Percentiles rank a stretch among this genome's conserved stretches.
Conservation (phyloP, 164 flowering plant species). For the Annona squamosa region DNA sequence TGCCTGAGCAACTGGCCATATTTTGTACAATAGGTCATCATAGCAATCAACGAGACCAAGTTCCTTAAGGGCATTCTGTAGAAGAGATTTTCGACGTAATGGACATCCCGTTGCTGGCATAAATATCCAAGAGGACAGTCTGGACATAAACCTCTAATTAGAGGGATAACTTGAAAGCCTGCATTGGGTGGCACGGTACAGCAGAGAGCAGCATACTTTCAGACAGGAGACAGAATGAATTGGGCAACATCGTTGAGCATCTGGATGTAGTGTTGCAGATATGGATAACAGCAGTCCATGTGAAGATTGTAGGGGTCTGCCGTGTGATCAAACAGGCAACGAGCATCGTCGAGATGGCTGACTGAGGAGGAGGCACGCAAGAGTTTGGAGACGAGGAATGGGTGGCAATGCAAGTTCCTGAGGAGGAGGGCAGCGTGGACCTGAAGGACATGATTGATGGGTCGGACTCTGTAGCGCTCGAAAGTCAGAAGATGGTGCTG, state of each 20-base stretch:
- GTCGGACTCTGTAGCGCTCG: conserved; percentile 39
- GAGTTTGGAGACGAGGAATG: conserved; percentile 60
- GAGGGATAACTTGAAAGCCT: conserved; percentile 40
- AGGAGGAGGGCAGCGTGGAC: conserved; percentile 68
- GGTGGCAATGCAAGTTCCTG: conserved; percentile 37
- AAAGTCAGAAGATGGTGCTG: conserved; percentile 5
- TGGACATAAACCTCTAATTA: conserved; percentile 43
- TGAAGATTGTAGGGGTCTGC: conserved; percentile 38
- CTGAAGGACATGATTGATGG: conserved; percentile 40
- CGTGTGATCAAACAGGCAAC: conserved; percentile 36
- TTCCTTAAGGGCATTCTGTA: conserved; percentile 56
- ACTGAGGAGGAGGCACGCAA: conserved; percentile 62
- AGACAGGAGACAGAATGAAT: conserved; percentile 55
- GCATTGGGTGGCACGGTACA: conserved; percentile 35
- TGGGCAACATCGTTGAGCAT: conserved; percentile 46
- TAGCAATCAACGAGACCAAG: conserved; percentile 55
- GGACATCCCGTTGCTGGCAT: conserved; percentile 53
- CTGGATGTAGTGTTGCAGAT: conserved; percentile 24
- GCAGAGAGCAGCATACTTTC: conserved; percentile 38
- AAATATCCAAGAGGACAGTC: conserved; percentile 61
- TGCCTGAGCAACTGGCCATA: conserved; percentile 47
- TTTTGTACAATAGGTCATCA: conserved; percentile 65
- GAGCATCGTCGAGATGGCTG: conserved; percentile 39
- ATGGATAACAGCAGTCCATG: conserved; percentile 54
- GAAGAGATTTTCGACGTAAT: conserved; percentile 46